Evolutionary conservation across 1,139 yeast species (phyloP), one percentile per base, ranked within the genome.

Genomic region (Spathaspora jeffriesii): DNA sequence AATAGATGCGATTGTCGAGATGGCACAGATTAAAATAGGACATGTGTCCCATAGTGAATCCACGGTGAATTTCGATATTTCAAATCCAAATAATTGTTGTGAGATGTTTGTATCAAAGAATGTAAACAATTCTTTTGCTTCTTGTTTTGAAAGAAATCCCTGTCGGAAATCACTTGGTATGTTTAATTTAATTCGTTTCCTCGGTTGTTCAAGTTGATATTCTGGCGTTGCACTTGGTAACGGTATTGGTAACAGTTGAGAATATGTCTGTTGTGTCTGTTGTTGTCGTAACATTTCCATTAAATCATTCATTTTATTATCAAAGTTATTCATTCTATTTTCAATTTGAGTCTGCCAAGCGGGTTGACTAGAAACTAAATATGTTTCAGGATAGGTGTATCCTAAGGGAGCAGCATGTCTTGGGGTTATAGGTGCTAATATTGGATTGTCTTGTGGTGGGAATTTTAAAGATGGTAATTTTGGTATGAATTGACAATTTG

Each of bases 71-170:
- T 73, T 70, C 1, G 84, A 73, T 2, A 84, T 70, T 45, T 79
- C 83, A 61, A 84, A 85, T 1, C 90, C 90, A 65, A 83, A 84
- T 39, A 85, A 65, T 55, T 84, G 88, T 17, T 84, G 84, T 0
- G 87, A 72, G 18, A 84, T 81, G 48, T 82, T 76, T 3, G 71
- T 62, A 54, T 81, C 78, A 58, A 85, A 85, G 50, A 72, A 80
- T 6, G 60, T 55, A 50, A 84, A 80, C 14, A 84, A 65, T 23
- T 71, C 77, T 22, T 63, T 60, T 0, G 88, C 88, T 47, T 83
- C 78, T 1, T 63, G 67, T 34, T 65, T 58, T 1, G 69, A 50
- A 2, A 80, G 52, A 15, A 62, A 64, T 3, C 67, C 68, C 43
- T 67, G 63, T 11, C 79, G 58, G 53, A 74, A 75, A 49, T 74